A percentile compares a stretch with the other conserved stretches of the same genome.
These are phyloP conservation scores for Pyrenochaeta sp. DNA, from an alignment of 2,329 filamentous ascomycete species.

Conservation along the genomic window DNA sequence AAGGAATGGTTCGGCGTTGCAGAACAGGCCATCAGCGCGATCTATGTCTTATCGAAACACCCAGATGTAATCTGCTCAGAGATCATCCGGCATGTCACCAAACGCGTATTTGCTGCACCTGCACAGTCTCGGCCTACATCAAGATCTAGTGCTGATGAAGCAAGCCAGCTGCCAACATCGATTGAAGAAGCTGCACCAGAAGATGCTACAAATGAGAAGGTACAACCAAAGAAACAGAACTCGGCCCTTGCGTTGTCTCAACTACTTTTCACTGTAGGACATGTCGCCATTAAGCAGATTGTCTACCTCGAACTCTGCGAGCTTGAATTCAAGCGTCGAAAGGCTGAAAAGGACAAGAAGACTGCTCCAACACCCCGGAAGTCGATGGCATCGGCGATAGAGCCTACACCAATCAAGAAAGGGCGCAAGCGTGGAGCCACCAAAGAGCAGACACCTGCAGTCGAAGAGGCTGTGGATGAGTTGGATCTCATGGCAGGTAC, in stretches of 20 bases:
- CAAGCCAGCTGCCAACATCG: slow-evolving; percentile 21
- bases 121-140: slow-evolving; percentile 47
- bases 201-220: slow-evolving; percentile 36
- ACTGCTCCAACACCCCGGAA: slow-evolving; percentile 47
- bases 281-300: slow-evolving; percentile 98
- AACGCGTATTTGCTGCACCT: slow-evolving; percentile 75
- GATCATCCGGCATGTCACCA: slow-evolving; percentile 86
- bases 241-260: slow-evolving; percentile 83
- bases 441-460: slow-evolving; percentile 55
- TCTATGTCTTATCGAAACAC: slow-evolving; percentile 92
- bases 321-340: slow-evolving; percentile 95
- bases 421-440: slow-evolving; percentile 50
- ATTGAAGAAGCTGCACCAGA: slow-evolving; percentile 30
- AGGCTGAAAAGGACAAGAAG: slow-evolving; percentile 84
- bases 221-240: slow-evolving; percentile 62
- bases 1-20: slow-evolving; percentile 95
- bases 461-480: slow-evolving; percentile 77
- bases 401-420: slow-evolving; percentile 50
- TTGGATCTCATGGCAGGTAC: slow-evolving; percentile 96
- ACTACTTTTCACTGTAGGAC: slow-evolving; percentile 91
- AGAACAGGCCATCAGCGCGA: slow-evolving; percentile 94
- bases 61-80: slow-evolving; percentile 93
- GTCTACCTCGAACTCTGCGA: slow-evolving; percentile 98
- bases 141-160: slow-evolving; percentile 44
- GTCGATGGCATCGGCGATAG: slow-evolving; percentile 35